Evolutionary conservation across 2,329 filamentous ascomycete genomes (phyloP), one percentile per base, ranked within the genome.

Genomic region (Fusarium praegraminearum): DNA sequence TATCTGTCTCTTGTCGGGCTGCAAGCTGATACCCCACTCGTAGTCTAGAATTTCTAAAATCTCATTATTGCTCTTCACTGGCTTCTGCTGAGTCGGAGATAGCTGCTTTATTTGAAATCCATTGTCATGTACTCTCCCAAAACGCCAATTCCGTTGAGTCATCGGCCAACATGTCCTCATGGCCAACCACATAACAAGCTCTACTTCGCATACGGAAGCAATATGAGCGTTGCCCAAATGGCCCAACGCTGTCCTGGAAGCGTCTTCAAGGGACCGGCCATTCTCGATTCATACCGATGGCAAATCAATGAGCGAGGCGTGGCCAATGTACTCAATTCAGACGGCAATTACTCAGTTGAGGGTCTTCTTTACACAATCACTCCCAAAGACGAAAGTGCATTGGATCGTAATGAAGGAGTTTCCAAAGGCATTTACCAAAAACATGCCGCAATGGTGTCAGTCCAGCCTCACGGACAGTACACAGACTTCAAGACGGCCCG

Each of bases 151-250:
- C n/a, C 15, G 9, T 47, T 15, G 8, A n/a, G 22, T 16, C 45
- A 47, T n/a, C 45, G 45, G n/a, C 20, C 45, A 33, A 47, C n/a
- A 47, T 47, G 45, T 16, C 28, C 28, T 16, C 45, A 9, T 33
- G 15, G n/a, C 7, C 28, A 33, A 47, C 45, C 45, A 18, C 28
- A 13, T 13, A 47, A 12, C 22, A 58, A 20, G 26, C 35, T 60
- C 2, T 60, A 60, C n/a, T 60, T 60, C 12, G 53, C 57, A 7
- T 60, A 60, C 2, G 57, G 57, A 24, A 60, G 57, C 15, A 60
- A 60, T 7, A 22, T 60, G 33, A 45, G 44, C 18, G 26, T 60
- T 11, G 57, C 57, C 9, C 57, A 60, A 16, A 59, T 60, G 57
- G 57, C 57, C 16, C 54, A 41, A 8, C 54, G 57, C 11, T 60